phyloP scores from a whole-genome alignment of 495 filamentous ascomycete genomes.

The Talaromyces wortmannii region DNA sequence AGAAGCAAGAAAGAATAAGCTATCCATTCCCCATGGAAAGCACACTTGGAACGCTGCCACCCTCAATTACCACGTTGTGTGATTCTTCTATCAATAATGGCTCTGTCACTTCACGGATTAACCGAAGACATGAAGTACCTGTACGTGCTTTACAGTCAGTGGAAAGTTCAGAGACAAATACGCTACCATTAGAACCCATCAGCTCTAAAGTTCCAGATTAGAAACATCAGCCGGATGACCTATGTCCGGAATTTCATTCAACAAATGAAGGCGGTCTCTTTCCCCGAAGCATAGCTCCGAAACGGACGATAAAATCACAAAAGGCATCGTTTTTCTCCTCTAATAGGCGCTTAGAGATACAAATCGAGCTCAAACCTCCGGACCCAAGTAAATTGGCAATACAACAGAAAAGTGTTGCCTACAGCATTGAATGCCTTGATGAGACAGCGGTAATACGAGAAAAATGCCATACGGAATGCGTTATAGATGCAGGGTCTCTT shows the following conservation, averaged over 20 bases:
- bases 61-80: background rate
- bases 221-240: no score
- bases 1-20: constrained; percentile 2
- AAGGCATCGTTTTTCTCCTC: background rate
- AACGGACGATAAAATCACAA: background rate
- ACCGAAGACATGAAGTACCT: no score
- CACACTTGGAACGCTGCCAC: constrained; percentile 4
- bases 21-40: constrained; percentile 11
- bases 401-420: background rate
- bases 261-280: background rate
- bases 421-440: constrained; percentile 5
- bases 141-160: no score
- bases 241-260: no score
- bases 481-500: constrained; percentile 6
- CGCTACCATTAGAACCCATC: no score
- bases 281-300: background rate
- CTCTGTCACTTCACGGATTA: no score
- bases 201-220: no score
- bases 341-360: background rate
- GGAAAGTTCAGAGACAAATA: no score
- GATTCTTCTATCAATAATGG: background rate
- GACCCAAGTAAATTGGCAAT: background rate
- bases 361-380: background rate
- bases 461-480: constrained; percentile 2
- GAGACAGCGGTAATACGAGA: background rate